Base-by-base conservation (phyloP, 129 eudicot species). In the Chrysanthemum seticuspe region DNA sequence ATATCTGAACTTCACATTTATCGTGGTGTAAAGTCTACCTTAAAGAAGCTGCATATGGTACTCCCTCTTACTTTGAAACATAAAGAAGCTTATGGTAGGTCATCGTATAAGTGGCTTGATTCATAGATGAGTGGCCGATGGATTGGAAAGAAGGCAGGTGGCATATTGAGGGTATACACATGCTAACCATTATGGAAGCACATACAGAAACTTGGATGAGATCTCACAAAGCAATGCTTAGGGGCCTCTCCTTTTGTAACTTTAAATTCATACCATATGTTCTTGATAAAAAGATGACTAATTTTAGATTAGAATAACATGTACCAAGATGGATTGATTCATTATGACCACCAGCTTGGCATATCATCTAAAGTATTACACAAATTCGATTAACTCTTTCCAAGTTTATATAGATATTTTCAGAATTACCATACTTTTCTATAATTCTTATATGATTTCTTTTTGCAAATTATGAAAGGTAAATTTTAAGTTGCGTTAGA, bases 101-200 rank as follows among this genome's bases (percentile, higher is more conserved):
- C 50, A 54, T 23, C 47, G 53, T 60, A 71, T 63, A 64, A 71
- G 68, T 71, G 66, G 53, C 51, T 71, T 78, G 59, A 53, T 62
- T 65, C 61, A 70, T 62, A 78, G 13, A 62, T 71, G 72, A 71
- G 56, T 78, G 63, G 67, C 54, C 2, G 6, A 55, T 44, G 60
- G 44, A 62, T 13, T 63, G 66, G 72, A 81, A 78, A 80, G 67
- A 74, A 73, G 12, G 10, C 67, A 57, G 71, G 82, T 86, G 88
- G 69, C 83, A 88, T 80, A 74, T 67, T 13, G 13, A 67, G 77
- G 78, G 62, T 78, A 44, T 52, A 83, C 81, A 88, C 85, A 80
- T 86, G 92, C 85, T 76, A 66, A 73, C 90, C 96, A 89, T 86
- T 81, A 76, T 70, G 54, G 86, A 65, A 78, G 79, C 89, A 85